Evolutionary conservation across 768 basidiomycete species (phyloP), one percentile per base, ranked within the genome.

Genomic region (Boletus subcaerulescens): DNA sequence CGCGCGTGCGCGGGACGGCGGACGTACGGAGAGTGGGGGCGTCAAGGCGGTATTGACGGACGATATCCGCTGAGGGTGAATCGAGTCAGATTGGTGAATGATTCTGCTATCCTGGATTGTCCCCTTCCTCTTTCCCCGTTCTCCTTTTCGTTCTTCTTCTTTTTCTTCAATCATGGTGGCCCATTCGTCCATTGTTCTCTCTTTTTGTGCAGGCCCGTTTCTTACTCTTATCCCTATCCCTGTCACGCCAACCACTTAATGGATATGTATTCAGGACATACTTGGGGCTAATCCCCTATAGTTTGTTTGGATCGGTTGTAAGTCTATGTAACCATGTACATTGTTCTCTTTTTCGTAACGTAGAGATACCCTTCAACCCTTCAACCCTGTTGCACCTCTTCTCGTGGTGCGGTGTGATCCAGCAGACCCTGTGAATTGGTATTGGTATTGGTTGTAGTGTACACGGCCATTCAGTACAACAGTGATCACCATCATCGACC

Each of bases 11-110:
- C 77, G 88, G 53, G 87, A 91, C 69, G 89, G 90, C 3, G 90
- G 90, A 38, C 76, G 89, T 61, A 92, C 90, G 57, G 87, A 90
- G 74, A 92, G 89, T 63, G 89, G 89, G 2, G 90, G 90, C n/a
- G 87, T 92, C 31, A 86, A 83, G 64, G 90, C 86, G 12, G 77
- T 91, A 45, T 68, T 85, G 66, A 78, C 80, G 60, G 74, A 80
- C 60, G 71, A 69, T 26, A 55, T 54, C 33, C 57, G 58, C 20
- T 66, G 57, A 65, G 43, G 57, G 46, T 29, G 50, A 44, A 52
- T 57, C 35, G 35, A 31, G 31, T 43, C 20, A 26, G 32, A 55
- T 58, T 43, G 49, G 49, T 45, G 55, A 50, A 61, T 26, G 53
- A 48, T 45, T 53, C 31, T 59, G 40, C 46, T 56, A 42, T 66